phyloP scores from a whole-genome alignment of 1,284 basidiomycete species.

The Fomitopsis betulina region DNA sequence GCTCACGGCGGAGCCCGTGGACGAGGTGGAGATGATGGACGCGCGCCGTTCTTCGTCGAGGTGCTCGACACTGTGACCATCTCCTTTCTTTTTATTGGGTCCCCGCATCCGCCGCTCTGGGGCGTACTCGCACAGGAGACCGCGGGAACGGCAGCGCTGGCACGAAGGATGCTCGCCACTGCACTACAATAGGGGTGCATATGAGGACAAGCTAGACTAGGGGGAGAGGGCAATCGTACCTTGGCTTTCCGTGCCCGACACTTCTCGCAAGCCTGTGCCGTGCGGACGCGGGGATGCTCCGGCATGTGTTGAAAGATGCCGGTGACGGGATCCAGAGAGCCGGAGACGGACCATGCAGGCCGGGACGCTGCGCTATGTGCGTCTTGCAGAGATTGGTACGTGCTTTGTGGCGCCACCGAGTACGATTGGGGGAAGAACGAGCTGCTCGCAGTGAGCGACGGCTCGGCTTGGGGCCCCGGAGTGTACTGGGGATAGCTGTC shows the following conservation, averaged over 20 bases:
- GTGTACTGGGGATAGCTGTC: background rate
- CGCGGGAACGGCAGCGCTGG: constrained; percentile 31
- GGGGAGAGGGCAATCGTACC: constrained; percentile 20
- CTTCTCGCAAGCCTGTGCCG: constrained; percentile 39
- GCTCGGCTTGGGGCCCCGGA: background rate
- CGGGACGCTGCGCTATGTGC: constrained; percentile 6
- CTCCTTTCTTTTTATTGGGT: constrained; percentile 48
- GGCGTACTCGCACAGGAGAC: constrained; percentile 39
- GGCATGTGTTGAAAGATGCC: constrained; percentile 56
- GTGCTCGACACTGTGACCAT: constrained; percentile 3
- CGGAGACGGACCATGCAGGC: constrained; percentile 38
- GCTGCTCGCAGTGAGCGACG: background rate
- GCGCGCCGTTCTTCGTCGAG: constrained; percentile 2
- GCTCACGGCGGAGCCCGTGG: constrained; percentile 19
- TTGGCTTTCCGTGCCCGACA: constrained; percentile 41
- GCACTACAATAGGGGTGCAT: constrained; percentile 26
- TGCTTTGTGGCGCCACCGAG: background rate
- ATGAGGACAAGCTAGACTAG: background rate
- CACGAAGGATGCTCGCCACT: constrained; percentile 35
- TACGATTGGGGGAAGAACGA: background rate
- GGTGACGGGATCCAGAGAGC: constrained; percentile 53
- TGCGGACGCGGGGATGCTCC: constrained; percentile 51
- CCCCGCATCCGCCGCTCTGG: constrained; percentile 58
- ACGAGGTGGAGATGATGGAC: constrained; percentile 12
- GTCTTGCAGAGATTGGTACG: constrained; percentile 3